A percentile compares a stretch with the other conserved stretches of the same genome.
Conservation (phyloP, 148 eudicot genomes). For the Agrostemma githago region DNA sequence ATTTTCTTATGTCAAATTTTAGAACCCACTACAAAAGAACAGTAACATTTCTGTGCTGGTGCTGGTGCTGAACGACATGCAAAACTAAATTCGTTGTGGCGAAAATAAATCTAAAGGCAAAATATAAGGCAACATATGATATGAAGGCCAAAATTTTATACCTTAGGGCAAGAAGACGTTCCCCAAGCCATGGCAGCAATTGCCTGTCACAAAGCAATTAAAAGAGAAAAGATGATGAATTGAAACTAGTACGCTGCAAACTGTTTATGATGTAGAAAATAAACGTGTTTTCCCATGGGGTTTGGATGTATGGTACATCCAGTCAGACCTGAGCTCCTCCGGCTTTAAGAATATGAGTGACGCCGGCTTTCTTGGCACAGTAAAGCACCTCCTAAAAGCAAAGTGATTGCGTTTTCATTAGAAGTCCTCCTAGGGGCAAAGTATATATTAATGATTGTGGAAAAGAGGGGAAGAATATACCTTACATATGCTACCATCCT, state of each 20-base stretch:
- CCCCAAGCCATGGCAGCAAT: slow-evolving; percentile 99
- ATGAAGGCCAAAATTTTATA: slow-evolving; percentile 14
- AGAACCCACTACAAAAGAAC: background rate
- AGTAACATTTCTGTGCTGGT: background rate
- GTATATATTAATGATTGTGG: background rate
- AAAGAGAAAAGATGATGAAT: slow-evolving; percentile 5
- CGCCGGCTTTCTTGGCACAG: slow-evolving; percentile 98
- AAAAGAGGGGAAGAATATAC: slow-evolving; percentile 29
- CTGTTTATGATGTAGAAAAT: background rate
- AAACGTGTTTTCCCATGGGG: background rate
- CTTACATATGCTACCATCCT: slow-evolving; percentile 91
- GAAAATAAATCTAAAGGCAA: background rate
- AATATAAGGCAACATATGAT: background rate
- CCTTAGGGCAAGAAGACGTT: slow-evolving; percentile 98
- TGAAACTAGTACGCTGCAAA: background rate
- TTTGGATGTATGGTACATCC: slow-evolving; percentile 6
- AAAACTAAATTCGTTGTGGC: background rate
- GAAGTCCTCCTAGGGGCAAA: background rate
- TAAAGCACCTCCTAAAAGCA: slow-evolving; percentile 76
- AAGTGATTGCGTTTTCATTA: background rate
- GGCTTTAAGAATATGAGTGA: slow-evolving; percentile 97
- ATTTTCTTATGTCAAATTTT: background rate
- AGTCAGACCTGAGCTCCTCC: slow-evolving; percentile 93
- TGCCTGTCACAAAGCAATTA: slow-evolving; percentile 47
- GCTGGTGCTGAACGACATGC: background rate